Conservation (phyloP, 164 flowering plant species). For the Tetracentron sinense region DNA sequence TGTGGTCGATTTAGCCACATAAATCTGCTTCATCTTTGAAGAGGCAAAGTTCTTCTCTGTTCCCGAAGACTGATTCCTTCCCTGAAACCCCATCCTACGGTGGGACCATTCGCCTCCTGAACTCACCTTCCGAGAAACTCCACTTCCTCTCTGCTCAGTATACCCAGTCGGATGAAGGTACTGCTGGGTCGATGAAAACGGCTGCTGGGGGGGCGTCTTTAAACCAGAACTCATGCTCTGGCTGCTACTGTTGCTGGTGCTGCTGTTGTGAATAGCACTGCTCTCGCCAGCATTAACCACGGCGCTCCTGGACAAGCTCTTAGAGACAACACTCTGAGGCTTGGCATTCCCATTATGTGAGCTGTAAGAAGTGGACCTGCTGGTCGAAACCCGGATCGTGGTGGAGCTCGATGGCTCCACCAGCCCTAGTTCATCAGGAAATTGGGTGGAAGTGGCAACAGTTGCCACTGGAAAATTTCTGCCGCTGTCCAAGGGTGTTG, state of each 20-base stretch:
- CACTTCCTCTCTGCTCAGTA: conserved; percentile 51
- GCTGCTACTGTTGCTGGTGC: conserved; percentile 21
- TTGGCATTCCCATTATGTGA: conserved; percentile 15
- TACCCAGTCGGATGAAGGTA: conserved; percentile 41
- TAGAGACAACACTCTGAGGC: conserved; percentile 20
- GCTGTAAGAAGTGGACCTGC: conserved; percentile 19
- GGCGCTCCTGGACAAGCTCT: conserved; percentile 30
- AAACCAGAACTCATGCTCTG: conserved; percentile 24
- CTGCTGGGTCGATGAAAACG: conserved; percentile 34
- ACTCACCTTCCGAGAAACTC: conserved; percentile 38
- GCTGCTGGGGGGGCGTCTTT: conserved; percentile 46
- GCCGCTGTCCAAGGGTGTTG: conserved; percentile 36
- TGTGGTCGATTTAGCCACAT: conserved; percentile 74
- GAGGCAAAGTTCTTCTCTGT: conserved; percentile 45
- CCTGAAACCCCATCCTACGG: conserved; percentile 63
- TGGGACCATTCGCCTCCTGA: conserved; percentile 59
- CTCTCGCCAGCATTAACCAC: conserved; percentile 26
- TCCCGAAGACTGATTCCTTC: conserved; percentile 53
- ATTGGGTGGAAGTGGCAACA: conserved; percentile 35
- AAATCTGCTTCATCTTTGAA: conserved; percentile 74
- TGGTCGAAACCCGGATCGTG: conserved; percentile 16
- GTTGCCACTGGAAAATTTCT: conserved; percentile 30
- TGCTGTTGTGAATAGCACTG: conserved; percentile 14
- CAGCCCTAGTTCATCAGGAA: conserved; percentile 62
- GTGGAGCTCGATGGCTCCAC: conserved; percentile 39